A percentile compares a stretch with the other conserved stretches of the same genome.
Conservation (phyloP, 1,284 basidiomycete species). For the Cutaneotrichosporon sp. region DNA sequence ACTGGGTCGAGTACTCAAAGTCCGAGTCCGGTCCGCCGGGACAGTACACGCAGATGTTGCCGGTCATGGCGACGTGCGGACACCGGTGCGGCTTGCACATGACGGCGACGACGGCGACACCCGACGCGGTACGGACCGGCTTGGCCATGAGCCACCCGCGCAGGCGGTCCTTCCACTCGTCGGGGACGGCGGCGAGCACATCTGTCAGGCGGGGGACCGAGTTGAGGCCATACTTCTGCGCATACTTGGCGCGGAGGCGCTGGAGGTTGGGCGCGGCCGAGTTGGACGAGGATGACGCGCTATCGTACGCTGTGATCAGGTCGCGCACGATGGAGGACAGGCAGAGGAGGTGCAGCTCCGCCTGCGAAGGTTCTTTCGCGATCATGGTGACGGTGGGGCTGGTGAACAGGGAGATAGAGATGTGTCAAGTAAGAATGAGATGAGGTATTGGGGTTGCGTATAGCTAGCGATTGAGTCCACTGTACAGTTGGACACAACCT, state of each 20-base stretch:
- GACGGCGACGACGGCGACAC: constrained; percentile 96
- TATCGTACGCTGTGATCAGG: constrained; percentile 64
- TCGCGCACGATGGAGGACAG: constrained; percentile 93
- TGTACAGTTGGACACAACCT: neutral
- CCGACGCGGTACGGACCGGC: constrained; percentile 95
- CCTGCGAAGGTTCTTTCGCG: constrained; percentile 60
- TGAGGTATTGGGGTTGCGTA: neutral
- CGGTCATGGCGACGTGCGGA: constrained; percentile 99
- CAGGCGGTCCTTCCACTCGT: constrained; percentile 90
- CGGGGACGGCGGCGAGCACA: constrained; percentile 97
- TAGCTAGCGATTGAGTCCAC: neutral
- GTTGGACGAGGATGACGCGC: constrained; percentile 33
- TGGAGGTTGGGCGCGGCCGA: constrained; percentile 66
- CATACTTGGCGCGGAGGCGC: constrained; percentile 78
- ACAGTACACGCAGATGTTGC: constrained; percentile 99
- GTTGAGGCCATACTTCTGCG: constrained; percentile 82
- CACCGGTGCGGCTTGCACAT: constrained; percentile 99
- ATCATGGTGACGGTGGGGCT: constrained; percentile 24
- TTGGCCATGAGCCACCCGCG: constrained; percentile 89
- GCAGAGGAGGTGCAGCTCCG: constrained; percentile 84
- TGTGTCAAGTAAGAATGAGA: neutral
- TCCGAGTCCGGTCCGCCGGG: constrained; percentile 99
- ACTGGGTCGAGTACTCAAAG: constrained; percentile 99
- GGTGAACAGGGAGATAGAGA: neutral
- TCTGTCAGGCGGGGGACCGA: constrained; percentile 92